Evolutionary conservation across 257 asterid genomes (phyloP).

Genomic region (Nicotiana attenuata): DNA sequence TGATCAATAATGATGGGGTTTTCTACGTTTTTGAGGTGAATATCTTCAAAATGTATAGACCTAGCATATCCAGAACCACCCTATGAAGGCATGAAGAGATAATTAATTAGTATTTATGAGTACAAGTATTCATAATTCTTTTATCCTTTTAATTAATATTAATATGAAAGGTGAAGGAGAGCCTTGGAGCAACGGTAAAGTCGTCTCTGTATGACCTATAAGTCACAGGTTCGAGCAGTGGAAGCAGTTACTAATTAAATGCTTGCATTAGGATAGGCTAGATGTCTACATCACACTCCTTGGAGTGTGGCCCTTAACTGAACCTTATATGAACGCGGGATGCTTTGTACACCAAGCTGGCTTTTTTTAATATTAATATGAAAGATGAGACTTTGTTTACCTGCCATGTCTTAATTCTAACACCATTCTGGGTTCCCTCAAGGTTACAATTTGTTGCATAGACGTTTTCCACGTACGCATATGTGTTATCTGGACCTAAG

Average conservation of each 20-base stretch:
- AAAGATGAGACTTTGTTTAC: constrained; percentile 2
- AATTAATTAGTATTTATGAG: background rate
- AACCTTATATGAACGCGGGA: no score
- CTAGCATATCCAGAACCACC: constrained; percentile 23
- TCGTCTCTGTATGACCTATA: no score
- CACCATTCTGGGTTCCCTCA: constrained; percentile 14
- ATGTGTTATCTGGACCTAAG: constrained; percentile 13
- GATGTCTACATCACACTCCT: no score
- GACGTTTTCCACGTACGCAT: constrained; percentile 11
- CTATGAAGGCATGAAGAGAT: background rate
- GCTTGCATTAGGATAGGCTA: no score
- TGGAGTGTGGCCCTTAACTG: no score
- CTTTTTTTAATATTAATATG: background rate
- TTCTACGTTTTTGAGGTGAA: constrained; percentile 7
- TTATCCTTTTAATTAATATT: background rate
- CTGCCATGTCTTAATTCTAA: constrained; percentile 28
- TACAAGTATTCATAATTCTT: background rate
- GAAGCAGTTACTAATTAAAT: no score
- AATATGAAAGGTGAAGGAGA: background rate
- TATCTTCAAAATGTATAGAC: constrained; percentile 11
- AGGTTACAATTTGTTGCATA: background rate
- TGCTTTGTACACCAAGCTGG: no score
- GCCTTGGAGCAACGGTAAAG: no score
- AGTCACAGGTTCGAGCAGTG: no score
- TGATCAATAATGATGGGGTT: constrained; percentile 23